Evolutionary conservation across 371 early-diverging fungal genomes (phyloP), one percentile per base, ranked within the genome.

Genomic region (Mucor saturninus): DNA sequence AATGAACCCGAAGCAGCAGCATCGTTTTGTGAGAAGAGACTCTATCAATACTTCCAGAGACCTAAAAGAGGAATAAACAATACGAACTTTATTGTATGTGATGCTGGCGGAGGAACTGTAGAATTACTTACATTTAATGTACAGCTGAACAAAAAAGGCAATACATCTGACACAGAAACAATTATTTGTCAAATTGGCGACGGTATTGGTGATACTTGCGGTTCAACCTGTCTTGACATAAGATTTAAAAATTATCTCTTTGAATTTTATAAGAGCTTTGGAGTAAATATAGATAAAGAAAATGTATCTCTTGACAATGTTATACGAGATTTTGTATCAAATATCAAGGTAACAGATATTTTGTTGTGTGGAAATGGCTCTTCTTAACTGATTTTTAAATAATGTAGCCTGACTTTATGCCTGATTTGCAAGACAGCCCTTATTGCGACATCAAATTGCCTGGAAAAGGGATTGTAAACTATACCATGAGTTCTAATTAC

Each of bases 101-200:
- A 46, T 46, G 83, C 84, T 40, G 86, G 86, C 54, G 86, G 86
- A 61, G 84, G 86, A 55, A 85, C 84, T 7, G 84, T 85, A 6
- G 86, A 64, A 69, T 45, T n/a, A 38, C n/a, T 8, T 4, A 45
- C 45, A 3, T 15, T 46, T 21, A 13, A 5, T 13, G 10, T 43
- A 13, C n/a, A 3, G 26, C 26, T 21, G 8, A 46, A 10, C 15
- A 3, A 40, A 40, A n/a, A 1, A 5, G 26, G n/a, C n/a, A n/a
- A n/a, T n/a, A n/a, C n/a, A 21, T 1, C 21, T 21, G 1, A 0
- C 21, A 21, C 21, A 21, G 21, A 40, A 2, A 21, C n/a, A 21
- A 45, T n/a, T 5, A 46, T 59, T 13, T 7, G 45, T 9, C 49
- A 59, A 38, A 49, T 80, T 42, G 73, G 80, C 28, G 69, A 76